Conservation (phyloP, 495 filamentous ascomycete genomes). For the Lophium mytilinum region DNA sequence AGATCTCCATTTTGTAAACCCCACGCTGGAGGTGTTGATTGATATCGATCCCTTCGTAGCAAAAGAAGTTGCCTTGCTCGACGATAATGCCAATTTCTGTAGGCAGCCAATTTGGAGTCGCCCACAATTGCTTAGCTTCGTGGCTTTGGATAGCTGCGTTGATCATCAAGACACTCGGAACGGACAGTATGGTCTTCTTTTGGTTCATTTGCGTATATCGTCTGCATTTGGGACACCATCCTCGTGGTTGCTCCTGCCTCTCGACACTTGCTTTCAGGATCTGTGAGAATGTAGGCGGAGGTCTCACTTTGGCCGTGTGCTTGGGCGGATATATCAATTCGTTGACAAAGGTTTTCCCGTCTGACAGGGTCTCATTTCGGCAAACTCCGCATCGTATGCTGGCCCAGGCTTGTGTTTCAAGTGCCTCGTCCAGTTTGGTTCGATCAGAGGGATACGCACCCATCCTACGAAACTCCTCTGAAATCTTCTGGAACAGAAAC, state of each 20-base stretch:
- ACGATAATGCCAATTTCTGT: slow-evolving; percentile 85
- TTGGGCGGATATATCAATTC: slow-evolving; percentile 65
- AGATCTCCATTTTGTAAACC: slow-evolving; percentile 65
- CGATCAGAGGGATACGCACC: slow-evolving; percentile 39
- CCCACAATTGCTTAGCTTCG: slow-evolving; percentile 73
- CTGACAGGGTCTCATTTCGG: slow-evolving; percentile 62
- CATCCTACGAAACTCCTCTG: slow-evolving; percentile 58
- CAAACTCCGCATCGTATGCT: slow-evolving; percentile 77
- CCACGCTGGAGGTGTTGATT: slow-evolving; percentile 56
- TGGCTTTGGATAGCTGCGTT: slow-evolving; percentile 66
- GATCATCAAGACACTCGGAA: slow-evolving; percentile 76
- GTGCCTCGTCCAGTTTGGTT: slow-evolving; percentile 44
- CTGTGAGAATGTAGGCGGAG: slow-evolving; percentile 63
- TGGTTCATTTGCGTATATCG: slow-evolving; percentile 76
- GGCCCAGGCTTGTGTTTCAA: slow-evolving; percentile 43
- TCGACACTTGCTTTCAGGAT: slow-evolving; percentile 82
- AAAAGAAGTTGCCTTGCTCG: slow-evolving; percentile 73
- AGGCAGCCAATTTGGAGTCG: slow-evolving; percentile 80
- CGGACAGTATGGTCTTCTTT: slow-evolving; percentile 65
- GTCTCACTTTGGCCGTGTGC: slow-evolving; percentile 20
- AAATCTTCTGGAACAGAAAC: slow-evolving; percentile 66
- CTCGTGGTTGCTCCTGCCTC: slow-evolving; percentile 66
- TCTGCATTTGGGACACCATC: slow-evolving; percentile 84
- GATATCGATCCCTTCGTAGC: slow-evolving; percentile 81
- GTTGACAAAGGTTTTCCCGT: slow-evolving; percentile 62